Evolutionary conservation across 2,329 filamentous ascomycete genomes (phyloP).

Genomic region (Boeremia exigua): DNA sequence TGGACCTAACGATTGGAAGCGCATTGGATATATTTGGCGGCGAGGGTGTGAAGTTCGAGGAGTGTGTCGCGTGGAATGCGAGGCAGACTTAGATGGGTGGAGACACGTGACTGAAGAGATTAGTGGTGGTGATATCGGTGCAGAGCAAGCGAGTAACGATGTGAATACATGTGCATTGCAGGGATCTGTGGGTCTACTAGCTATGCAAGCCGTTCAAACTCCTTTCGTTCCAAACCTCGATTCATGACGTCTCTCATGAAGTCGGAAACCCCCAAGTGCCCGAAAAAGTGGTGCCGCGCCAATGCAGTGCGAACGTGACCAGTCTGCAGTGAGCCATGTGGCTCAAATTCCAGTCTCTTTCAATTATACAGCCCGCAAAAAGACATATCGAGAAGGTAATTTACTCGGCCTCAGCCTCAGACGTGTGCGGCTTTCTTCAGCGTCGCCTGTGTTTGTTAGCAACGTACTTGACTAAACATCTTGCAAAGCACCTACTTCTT

Average conservation of each 20-base stretch:
- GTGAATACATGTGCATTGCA: slow-evolving; percentile 13
- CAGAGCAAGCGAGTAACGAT: not conserved
- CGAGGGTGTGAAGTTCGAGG: slow-evolving; percentile 81
- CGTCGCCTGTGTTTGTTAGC: not conserved
- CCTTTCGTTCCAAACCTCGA: not conserved
- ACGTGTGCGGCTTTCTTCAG: not conserved
- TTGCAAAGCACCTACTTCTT: not conserved
- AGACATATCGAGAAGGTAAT: slow-evolving; percentile 29
- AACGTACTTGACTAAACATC: too few species aligned
- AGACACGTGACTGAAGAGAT: not conserved
- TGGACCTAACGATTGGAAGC: slow-evolving; percentile 95
- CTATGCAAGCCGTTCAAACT: slow-evolving; percentile 5
- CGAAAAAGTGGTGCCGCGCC: not conserved
- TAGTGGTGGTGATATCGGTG: not conserved
- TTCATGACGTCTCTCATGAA: not conserved
- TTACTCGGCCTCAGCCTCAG: not conserved
- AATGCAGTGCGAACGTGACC: not conserved
- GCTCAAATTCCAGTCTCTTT: slow-evolving; percentile 1
- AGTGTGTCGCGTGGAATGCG: slow-evolving; percentile 87
- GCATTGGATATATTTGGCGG: slow-evolving; percentile 96
- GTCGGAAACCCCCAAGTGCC: not conserved
- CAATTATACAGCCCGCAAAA: slow-evolving; percentile 26
- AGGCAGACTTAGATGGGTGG: slow-evolving; percentile 25
- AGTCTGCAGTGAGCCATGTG: too few species aligned
- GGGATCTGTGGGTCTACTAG: slow-evolving; percentile 4